Conservation (phyloP, 768 basidiomycete genomes). For the Auricularia sp. region DNA sequence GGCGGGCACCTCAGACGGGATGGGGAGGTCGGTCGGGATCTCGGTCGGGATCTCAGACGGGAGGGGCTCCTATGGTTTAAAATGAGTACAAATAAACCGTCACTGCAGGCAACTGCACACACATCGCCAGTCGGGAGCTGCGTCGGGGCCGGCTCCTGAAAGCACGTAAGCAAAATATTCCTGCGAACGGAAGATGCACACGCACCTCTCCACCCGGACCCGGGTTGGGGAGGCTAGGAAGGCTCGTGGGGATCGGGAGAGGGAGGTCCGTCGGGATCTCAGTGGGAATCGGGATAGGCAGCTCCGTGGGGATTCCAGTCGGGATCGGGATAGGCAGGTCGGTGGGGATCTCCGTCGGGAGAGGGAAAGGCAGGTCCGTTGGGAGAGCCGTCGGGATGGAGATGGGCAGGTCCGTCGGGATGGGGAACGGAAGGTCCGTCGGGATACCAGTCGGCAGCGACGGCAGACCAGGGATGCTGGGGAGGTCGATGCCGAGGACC, state of each 20-base stretch:
- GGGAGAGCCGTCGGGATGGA: conserved; percentile 1
- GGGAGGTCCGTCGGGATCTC: background rate
- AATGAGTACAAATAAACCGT: background rate
- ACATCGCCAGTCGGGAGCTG: too few species aligned
- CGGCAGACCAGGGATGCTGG: background rate
- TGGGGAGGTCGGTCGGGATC: conserved; percentile 1
- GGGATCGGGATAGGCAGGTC: background rate
- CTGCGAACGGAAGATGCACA: too few species aligned
- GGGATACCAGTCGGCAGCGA: background rate
- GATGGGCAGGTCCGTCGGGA: background rate
- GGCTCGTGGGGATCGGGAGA: background rate
- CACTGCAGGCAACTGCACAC: too few species aligned
- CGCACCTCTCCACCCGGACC: too few species aligned
- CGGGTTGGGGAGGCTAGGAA: background rate
- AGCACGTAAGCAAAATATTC: too few species aligned
- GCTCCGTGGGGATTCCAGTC: background rate
- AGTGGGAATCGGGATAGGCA: background rate
- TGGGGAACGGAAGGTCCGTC: background rate
- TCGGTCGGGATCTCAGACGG: background rate
- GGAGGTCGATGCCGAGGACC: background rate
- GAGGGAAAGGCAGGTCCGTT: background rate
- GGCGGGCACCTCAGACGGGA: background rate
- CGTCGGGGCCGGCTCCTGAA: too few species aligned
- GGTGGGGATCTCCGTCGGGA: background rate
- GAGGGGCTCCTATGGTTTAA: background rate